phyloP scores from a whole-genome alignment of 2,329 filamentous ascomycete species.

The Fusarium secorum region DNA sequence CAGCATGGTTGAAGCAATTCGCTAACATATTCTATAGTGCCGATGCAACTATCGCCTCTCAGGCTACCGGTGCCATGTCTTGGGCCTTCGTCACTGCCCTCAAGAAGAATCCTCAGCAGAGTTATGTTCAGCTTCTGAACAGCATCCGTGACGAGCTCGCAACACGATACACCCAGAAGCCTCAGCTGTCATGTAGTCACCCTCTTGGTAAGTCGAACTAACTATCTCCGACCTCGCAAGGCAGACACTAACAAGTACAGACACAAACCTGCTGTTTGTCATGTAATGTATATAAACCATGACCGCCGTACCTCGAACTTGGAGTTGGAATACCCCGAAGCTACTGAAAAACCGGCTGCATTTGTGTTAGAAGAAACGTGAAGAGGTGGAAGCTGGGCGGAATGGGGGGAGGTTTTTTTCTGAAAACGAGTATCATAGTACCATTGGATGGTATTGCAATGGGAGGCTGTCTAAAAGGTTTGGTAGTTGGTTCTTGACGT shows the following conservation, averaged over 20 bases:
- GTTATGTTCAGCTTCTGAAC: slow-evolving; percentile 95
- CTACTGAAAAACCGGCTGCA: not conserved
- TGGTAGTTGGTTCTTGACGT: slow-evolving; percentile 7
- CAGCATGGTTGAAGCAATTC: not conserved
- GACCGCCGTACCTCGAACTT: slow-evolving; percentile 18
- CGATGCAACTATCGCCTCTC: slow-evolving; percentile 87
- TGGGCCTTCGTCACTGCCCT: slow-evolving; percentile 94
- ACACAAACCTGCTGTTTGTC: slow-evolving; percentile 70
- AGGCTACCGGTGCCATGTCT: slow-evolving; percentile 97
- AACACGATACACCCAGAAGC: slow-evolving; percentile 90
- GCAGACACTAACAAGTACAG: slow-evolving; percentile 47
- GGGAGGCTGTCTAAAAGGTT: slow-evolving; percentile 22
- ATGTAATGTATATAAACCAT: slow-evolving; percentile 55
- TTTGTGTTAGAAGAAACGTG: not conserved
- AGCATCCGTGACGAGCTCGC: slow-evolving; percentile 93
- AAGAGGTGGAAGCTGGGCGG: not conserved
- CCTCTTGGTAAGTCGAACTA: slow-evolving; percentile 76
- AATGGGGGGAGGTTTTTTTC: not conserved
- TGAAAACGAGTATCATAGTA: not conserved
- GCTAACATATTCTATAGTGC: slow-evolving; percentile 62
- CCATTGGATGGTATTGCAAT: slow-evolving; percentile 11
- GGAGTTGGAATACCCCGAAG: slow-evolving; percentile 17
- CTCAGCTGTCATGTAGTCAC: slow-evolving; percentile 96
- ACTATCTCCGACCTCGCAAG: not conserved
- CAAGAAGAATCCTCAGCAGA: slow-evolving; percentile 97